Percentiles rank a stretch among this genome's conserved stretches.
Evolutionary conservation across 495 filamentous ascomycete species (phyloP).

Genomic region (Chaetomium tenue): DNA sequence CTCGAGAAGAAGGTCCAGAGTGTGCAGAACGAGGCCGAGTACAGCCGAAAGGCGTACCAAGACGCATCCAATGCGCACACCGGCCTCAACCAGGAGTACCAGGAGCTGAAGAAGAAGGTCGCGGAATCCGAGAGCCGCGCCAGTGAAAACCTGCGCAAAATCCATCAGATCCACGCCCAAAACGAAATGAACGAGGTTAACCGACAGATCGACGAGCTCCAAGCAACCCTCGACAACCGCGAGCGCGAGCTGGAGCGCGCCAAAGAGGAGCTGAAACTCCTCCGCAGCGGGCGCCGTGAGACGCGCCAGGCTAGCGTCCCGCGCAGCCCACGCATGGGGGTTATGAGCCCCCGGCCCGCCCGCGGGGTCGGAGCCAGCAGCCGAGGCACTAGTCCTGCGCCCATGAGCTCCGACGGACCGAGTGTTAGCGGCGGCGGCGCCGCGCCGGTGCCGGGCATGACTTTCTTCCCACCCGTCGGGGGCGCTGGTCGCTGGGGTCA

Average conservation of each 20-base stretch:
- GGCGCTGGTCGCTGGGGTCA: constrained; percentile 38
- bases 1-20: constrained; percentile 48
- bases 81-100: constrained; percentile 52
- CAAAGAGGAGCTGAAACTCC: constrained; percentile 37
- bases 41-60: constrained; percentile 62
- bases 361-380: constrained; percentile 37
- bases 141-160: constrained; percentile 48
- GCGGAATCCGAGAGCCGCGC: constrained; percentile 52
- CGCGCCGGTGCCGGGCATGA: constrained; percentile 26
- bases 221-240: constrained; percentile 55
- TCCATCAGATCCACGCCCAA: constrained; percentile 54
- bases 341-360: constrained; percentile 43
- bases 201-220: constrained; percentile 51
- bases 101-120: constrained; percentile 48
- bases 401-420: constrained; percentile 25
- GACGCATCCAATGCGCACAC: constrained; percentile 55
- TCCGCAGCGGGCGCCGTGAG: constrained; percentile 53
- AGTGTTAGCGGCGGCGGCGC: constrained; percentile 10
- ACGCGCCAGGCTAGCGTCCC: constrained; percentile 50
- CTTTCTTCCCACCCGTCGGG: constrained; percentile 24
- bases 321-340: constrained; percentile 46
- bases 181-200: constrained; percentile 32
- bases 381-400: constrained; percentile 47
- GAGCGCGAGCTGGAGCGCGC: constrained; percentile 56
- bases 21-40: constrained; percentile 53